These are phyloP conservation scores for Calonectria multiphialidica DNA, from an alignment of 2,329 filamentous ascomycete species.

Conservation along the genomic window DNA sequence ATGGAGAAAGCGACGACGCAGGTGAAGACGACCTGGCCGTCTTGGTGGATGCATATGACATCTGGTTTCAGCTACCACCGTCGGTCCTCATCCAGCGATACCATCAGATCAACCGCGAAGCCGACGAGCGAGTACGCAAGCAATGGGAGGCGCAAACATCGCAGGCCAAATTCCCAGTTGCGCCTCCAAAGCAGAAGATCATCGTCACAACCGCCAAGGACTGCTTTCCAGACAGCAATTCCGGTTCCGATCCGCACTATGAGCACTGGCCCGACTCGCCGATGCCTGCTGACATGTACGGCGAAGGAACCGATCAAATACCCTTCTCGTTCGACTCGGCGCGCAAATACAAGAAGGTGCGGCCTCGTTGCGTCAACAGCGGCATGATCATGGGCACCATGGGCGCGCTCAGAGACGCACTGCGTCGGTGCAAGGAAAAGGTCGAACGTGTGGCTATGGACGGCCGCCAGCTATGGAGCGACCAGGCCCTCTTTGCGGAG, in stretches of 20 bases:
- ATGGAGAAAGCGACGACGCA: slow-evolving; percentile 29
- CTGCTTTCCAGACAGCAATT: slow-evolving; percentile 48
- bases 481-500: slow-evolving; percentile 53
- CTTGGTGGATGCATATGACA: slow-evolving; percentile 53
- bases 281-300: slow-evolving; percentile 49
- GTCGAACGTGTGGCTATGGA: slow-evolving; percentile 40
- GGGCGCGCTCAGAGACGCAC: slow-evolving; percentile 39
- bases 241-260: slow-evolving; percentile 51
- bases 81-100: slow-evolving; percentile 52
- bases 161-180: slow-evolving; percentile 43
- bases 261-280: slow-evolving; percentile 53
- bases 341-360: slow-evolving; percentile 48
- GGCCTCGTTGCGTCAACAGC: slow-evolving; percentile 50
- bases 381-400: slow-evolving; percentile 53
- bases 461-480: slow-evolving; percentile 53
- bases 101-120: slow-evolving; percentile 50
- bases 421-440: slow-evolving; percentile 46
- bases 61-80: slow-evolving; percentile 55
- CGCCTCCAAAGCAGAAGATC: slow-evolving; percentile 47
- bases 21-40: slow-evolving; percentile 49
- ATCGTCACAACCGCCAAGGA: slow-evolving; percentile 51
- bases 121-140: slow-evolving; percentile 43
- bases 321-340: slow-evolving; percentile 47
- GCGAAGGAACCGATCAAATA: slow-evolving; percentile 46
- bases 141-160: slow-evolving; percentile 37